These are phyloP conservation scores for Tetrapisispora arboricola DNA, from an alignment of 805 yeast species.

Conservation along the genomic window DNA sequence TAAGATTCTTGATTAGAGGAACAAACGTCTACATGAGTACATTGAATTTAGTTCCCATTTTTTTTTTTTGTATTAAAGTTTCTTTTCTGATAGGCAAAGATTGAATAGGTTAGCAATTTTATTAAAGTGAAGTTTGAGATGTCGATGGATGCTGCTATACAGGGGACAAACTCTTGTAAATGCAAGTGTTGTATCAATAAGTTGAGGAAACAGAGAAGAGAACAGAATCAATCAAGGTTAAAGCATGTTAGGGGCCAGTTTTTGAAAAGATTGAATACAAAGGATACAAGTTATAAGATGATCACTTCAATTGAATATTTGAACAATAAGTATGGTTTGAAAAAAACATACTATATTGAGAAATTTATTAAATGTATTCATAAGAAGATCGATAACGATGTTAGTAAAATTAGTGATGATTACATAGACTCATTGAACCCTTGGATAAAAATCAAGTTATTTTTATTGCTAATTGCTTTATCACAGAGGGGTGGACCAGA, in stretches of 20 bases:
- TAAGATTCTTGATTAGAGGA: too few relatives aligned
- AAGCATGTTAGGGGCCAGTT: conserved; percentile 12
- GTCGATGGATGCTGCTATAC: not conserved
- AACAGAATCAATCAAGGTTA: not conserved
- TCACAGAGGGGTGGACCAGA: conserved; percentile 30
- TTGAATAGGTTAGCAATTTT: too few relatives aligned
- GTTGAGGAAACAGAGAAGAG: not conserved
- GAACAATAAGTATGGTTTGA: conserved; percentile 25
- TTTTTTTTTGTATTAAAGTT: too few relatives aligned
- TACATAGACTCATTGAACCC: conserved; percentile 17
- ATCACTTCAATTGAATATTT: conserved; percentile 26
- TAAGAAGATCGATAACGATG: conserved; percentile 23
- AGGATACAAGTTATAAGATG: conserved; percentile 22
- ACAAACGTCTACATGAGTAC: too few relatives aligned
- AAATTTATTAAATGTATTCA: conserved; percentile 26
- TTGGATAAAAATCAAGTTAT: conserved; percentile 25
- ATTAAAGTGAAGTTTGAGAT: too few relatives aligned
- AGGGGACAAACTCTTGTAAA: not conserved
- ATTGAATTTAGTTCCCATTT: too few relatives aligned
- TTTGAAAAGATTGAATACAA: conserved; percentile 15
- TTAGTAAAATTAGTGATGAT: conserved; percentile 17
- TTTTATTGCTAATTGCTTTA: conserved; percentile 22
- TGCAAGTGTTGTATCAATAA: conserved; percentile 5
- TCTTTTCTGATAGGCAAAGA: too few relatives aligned
- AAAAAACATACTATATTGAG: conserved; percentile 22